phyloP scores from a whole-genome alignment of 73 alveolate genomes.

The Paramecium sexaurelia region DNA sequence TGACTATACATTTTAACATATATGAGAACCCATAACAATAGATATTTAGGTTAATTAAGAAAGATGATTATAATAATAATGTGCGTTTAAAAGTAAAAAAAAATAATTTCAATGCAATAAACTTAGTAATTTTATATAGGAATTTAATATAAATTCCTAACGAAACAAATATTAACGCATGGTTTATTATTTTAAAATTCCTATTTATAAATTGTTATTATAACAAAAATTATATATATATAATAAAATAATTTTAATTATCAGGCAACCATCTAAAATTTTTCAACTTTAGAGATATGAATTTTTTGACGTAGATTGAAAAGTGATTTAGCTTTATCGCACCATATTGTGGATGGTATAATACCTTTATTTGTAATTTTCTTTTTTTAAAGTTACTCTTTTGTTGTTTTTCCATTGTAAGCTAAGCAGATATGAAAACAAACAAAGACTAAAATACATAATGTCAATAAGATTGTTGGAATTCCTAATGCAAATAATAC shows the following conservation, averaged over 20 bases:
- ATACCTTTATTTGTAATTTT: background rate
- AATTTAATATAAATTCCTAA: background rate
- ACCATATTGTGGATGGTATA: conserved; percentile 35
- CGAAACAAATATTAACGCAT: background rate
- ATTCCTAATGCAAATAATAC: conserved; percentile 56
- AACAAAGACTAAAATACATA: conserved; percentile 43
- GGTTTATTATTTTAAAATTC: background rate
- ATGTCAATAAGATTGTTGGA: conserved; percentile 62
- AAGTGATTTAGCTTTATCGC: conserved; percentile 53
- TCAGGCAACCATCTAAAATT: background rate
- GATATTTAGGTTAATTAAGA: background rate
- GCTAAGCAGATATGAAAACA: conserved; percentile 60
- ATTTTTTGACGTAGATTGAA: conserved; percentile 49
- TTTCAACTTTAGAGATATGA: background rate
- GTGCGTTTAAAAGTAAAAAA: background rate
- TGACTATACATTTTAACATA: background rate
- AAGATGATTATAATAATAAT: background rate
- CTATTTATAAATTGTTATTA: background rate
- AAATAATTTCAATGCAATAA: background rate
- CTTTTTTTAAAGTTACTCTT: conserved; percentile 47
- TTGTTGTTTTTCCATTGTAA: conserved; percentile 64
- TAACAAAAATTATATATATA: background rate
- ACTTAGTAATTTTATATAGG: background rate
- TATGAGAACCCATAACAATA: background rate
- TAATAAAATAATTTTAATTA: background rate